Conservation (phyloP, 768 basidiomycete genomes). For the Suillus subaureus region DNA sequence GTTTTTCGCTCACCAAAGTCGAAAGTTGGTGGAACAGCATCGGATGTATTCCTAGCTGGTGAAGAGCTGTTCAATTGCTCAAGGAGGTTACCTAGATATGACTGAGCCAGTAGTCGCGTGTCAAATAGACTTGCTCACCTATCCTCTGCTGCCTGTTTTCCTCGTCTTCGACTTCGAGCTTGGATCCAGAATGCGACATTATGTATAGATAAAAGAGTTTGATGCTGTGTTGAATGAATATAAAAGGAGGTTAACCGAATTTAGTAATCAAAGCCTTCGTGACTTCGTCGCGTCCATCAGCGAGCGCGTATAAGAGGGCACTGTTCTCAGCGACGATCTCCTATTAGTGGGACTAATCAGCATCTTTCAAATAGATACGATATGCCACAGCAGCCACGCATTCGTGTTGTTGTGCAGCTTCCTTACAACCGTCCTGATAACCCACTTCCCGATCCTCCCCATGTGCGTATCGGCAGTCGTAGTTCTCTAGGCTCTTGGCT, state of each 20-base stretch:
- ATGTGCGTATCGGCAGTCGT: conserved; percentile 46
- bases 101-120: background rate
- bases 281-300: conserved; percentile 7
- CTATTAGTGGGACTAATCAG: background rate
- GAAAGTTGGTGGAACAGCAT: conserved; percentile 22
- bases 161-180: conserved; percentile 52
- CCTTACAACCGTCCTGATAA: conserved; percentile 80
- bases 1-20: conserved; percentile 41
- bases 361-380: background rate
- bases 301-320: background rate
- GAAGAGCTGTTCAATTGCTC: conserved; percentile 39
- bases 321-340: background rate
- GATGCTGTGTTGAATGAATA: conserved; percentile 5
- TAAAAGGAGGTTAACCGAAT: conserved; percentile 7
- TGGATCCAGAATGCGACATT: conserved; percentile 15
- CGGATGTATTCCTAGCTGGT: conserved; percentile 16
- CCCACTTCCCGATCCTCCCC: conserved; percentile 64
- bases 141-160: conserved; percentile 45
- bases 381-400: conserved; percentile 34
- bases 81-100: conserved; percentile 40
- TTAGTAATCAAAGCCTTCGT: conserved; percentile 2
- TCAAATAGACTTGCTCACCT: conserved; percentile 33
- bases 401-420: conserved; percentile 78
- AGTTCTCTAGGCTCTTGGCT: conserved; percentile 5
- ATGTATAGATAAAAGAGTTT: conserved; percentile 3